A percentile compares a stretch with the other conserved stretches of the same genome.
Conservation (phyloP, 768 basidiomycete species). For the Roridomyces roridus region DNA sequence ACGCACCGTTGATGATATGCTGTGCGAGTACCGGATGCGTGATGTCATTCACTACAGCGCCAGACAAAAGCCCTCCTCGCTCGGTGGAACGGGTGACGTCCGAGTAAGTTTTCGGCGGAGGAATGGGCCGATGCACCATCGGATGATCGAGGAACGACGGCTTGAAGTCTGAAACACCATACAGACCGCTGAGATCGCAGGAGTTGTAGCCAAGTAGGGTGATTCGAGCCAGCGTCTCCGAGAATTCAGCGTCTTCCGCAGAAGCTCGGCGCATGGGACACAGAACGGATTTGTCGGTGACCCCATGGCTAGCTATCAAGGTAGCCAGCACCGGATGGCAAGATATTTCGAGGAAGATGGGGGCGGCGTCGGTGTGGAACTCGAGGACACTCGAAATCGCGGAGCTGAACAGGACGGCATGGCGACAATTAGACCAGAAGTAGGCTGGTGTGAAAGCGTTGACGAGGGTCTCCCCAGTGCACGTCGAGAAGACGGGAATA, state of each 20-base stretch:
- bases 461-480: background rate
- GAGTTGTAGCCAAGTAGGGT: slow-evolving; percentile 33
- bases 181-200: slow-evolving; percentile 39
- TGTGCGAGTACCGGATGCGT: slow-evolving; percentile 45
- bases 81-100: slow-evolving; percentile 18
- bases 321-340: slow-evolving; percentile 46
- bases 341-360: slow-evolving; percentile 43
- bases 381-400: background rate
- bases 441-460: background rate
- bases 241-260: slow-evolving; percentile 32
- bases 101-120: slow-evolving; percentile 29
- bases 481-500: background rate
- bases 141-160: too few relatives aligned
- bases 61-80: slow-evolving; percentile 26
- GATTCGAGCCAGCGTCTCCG: slow-evolving; percentile 36
- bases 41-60: slow-evolving; percentile 39
- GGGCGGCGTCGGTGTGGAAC: background rate
- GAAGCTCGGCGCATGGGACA: slow-evolving; percentile 33
- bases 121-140: too few relatives aligned
- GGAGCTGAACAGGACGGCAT: background rate
- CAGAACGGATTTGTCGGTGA: slow-evolving; percentile 24
- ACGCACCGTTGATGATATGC: slow-evolving; percentile 50
- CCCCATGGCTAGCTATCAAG: slow-evolving; percentile 34
- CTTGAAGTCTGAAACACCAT: slow-evolving; percentile 37
- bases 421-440: background rate